Conservation (phyloP, 257 asterid genomes). For the Gentiana macrophylla region DNA sequence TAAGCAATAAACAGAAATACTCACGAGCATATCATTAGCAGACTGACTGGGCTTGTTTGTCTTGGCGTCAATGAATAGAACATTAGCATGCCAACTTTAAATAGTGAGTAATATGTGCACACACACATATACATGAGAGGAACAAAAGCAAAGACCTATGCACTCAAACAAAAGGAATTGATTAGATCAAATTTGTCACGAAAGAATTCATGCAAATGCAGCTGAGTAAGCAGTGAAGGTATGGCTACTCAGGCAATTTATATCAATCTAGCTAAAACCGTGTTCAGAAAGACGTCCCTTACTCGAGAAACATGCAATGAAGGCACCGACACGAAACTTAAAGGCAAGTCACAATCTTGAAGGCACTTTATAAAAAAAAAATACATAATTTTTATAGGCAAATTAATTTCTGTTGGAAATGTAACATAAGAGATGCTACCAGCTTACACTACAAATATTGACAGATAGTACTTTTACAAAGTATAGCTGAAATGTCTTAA, state of each 20-base stretch:
- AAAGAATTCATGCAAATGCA: too few species aligned
- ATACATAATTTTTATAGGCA: not conserved
- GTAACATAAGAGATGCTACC: not conserved
- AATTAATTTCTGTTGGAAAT: not conserved
- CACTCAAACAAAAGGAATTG: constrained; percentile 3
- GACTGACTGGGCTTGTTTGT: constrained; percentile 89
- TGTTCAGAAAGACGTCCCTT: not conserved
- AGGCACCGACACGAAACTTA: not conserved
- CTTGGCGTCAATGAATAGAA: constrained; percentile 90
- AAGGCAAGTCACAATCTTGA: not conserved
- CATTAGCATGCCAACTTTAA: constrained; percentile 94
- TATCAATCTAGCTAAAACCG: not conserved
- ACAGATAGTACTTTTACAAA: not conserved
- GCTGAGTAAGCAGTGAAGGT: not conserved
- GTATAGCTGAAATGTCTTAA: too few species aligned
- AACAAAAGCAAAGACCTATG: constrained; percentile 75
- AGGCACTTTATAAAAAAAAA: not conserved
- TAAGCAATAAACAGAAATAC: constrained; percentile 16
- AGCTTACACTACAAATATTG: not conserved
- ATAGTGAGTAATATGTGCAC: constrained; percentile 89
- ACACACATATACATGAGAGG: constrained; percentile 96
- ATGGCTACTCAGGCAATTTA: not conserved
- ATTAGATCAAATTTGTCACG: not conserved
- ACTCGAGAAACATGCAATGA: not conserved
- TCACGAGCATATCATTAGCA: constrained; percentile 99